Percentiles rank a stretch among this genome's conserved stretches.
phyloP scores from a whole-genome alignment of 1,284 basidiomycete genomes.

The Hymenochaete sp. region DNA sequence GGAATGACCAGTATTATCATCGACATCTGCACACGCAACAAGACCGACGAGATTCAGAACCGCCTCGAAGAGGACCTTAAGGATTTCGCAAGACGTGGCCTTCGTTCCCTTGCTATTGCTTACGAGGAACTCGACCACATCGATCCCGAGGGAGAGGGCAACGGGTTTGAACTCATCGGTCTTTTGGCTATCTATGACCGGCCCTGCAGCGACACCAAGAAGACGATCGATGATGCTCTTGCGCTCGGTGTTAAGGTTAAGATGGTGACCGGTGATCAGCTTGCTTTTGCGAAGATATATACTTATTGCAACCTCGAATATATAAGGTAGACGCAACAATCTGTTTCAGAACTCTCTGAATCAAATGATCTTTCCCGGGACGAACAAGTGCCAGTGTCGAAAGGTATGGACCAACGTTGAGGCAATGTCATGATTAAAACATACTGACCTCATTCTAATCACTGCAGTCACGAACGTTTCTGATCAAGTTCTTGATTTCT shows the following conservation, averaged over 20 bases:
- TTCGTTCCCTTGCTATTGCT: constrained; percentile 94
- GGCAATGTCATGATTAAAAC: no score
- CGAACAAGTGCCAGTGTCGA: no score
- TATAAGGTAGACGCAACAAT: no score
- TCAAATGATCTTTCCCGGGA: no score
- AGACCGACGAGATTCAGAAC: constrained; percentile 87
- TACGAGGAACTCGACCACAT: constrained; percentile 87
- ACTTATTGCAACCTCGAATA: no score
- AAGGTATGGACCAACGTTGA: no score
- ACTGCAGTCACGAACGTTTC: no score
- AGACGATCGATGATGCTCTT: constrained; percentile 95
- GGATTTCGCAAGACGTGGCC: constrained; percentile 92
- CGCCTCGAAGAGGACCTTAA: constrained; percentile 91
- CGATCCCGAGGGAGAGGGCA: constrained; percentile 77
- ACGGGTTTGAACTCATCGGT: constrained; percentile 96
- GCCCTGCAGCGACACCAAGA: constrained; percentile 96
- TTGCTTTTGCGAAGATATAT: constrained; percentile 98
- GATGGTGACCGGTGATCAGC: constrained; percentile 99
- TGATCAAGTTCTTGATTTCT: no score
- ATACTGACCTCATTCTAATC: no score
- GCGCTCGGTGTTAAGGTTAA: constrained; percentile 96
- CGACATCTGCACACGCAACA: constrained; percentile 94
- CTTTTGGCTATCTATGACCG: constrained; percentile 97
- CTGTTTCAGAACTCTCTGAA: no score
- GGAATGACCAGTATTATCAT: constrained; percentile 98